Percentiles rank a stretch among this genome's conserved stretches.
Evolutionary conservation across 2,329 filamentous ascomycete species (phyloP).

Genomic region (Phialophora macrospora): DNA sequence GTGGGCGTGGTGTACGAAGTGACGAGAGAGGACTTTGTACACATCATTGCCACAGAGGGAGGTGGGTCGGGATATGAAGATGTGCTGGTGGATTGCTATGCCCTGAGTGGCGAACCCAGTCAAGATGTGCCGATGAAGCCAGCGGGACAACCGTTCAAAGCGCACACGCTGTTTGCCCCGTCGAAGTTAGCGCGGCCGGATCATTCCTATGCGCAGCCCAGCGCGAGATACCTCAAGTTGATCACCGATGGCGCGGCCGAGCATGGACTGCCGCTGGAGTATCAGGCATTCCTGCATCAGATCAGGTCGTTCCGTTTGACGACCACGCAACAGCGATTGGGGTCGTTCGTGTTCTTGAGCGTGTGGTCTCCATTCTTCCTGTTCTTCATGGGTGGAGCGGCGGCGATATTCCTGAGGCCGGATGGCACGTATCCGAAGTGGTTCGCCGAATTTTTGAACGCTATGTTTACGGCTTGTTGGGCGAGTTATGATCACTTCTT

Average conservation of each 20-base stretch:
- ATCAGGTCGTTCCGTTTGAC: slow-evolving; percentile 75
- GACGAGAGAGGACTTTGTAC: slow-evolving; percentile 77
- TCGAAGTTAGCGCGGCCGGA: slow-evolving; percentile 60
- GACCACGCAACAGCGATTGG: slow-evolving; percentile 67
- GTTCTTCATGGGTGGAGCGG: slow-evolving; percentile 54
- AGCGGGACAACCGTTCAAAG: slow-evolving; percentile 69
- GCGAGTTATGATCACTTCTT: slow-evolving; percentile 67
- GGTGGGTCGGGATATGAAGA: slow-evolving; percentile 85
- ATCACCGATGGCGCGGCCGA: slow-evolving; percentile 79
- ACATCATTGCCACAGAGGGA: slow-evolving; percentile 88
- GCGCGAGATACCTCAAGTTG: slow-evolving; percentile 79
- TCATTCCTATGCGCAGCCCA: slow-evolving; percentile 75
- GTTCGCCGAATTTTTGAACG: slow-evolving; percentile 60
- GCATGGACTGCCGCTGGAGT: slow-evolving; percentile 77
- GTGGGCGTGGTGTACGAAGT: slow-evolving; percentile 97
- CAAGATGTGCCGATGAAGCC: slow-evolving; percentile 64
- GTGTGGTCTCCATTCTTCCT: slow-evolving; percentile 65
- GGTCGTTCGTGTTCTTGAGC: slow-evolving; percentile 64
- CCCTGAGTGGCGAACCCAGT: slow-evolving; percentile 62
- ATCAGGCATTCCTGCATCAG: slow-evolving; percentile 71
- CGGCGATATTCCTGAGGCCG: slow-evolving; percentile 62
- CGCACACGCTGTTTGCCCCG: slow-evolving; percentile 82
- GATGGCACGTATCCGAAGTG: slow-evolving; percentile 71
- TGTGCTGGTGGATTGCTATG: slow-evolving; percentile 76
- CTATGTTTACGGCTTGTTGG: slow-evolving; percentile 66